Conservation (phyloP, 148 eudicot genomes). For the Pharnaceum exiguum region DNA sequence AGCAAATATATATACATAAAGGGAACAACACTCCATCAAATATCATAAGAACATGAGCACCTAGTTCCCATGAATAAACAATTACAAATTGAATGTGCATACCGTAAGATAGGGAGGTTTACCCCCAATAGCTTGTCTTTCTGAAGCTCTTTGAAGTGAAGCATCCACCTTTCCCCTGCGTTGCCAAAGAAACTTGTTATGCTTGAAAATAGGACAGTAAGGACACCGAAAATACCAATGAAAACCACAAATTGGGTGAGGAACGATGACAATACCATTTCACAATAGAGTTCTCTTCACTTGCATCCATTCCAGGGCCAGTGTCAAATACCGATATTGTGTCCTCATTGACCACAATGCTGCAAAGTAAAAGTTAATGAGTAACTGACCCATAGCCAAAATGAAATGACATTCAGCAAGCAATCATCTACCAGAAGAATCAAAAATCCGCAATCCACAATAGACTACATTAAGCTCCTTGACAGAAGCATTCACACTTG, state of each 20-base stretch:
- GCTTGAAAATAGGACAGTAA: not conserved
- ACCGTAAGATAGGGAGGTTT: constrained; percentile 67
- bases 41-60: not conserved
- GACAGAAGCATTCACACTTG: constrained; percentile 1
- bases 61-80: not conserved
- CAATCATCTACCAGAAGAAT: no score
- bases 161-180: constrained; percentile 84
- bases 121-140: constrained; percentile 56
- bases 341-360: constrained; percentile 38
- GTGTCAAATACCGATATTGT: constrained; percentile 52
- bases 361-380: constrained; percentile 30
- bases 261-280: constrained; percentile 44
- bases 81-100: not conserved
- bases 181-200: no score
- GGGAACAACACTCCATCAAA: no score
- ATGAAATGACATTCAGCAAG: not conserved
- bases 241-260: not conserved
- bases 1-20: no score
- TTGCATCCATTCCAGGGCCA: constrained; percentile 78
- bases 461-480: no score
- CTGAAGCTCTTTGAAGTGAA: constrained; percentile 49
- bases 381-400: not conserved
- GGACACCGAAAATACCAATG: no score
- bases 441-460: no score
- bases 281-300: constrained; percentile 47